phyloP scores from a whole-genome alignment of 2,329 filamentous ascomycete species.

The Alternaria incomplexa region DNA sequence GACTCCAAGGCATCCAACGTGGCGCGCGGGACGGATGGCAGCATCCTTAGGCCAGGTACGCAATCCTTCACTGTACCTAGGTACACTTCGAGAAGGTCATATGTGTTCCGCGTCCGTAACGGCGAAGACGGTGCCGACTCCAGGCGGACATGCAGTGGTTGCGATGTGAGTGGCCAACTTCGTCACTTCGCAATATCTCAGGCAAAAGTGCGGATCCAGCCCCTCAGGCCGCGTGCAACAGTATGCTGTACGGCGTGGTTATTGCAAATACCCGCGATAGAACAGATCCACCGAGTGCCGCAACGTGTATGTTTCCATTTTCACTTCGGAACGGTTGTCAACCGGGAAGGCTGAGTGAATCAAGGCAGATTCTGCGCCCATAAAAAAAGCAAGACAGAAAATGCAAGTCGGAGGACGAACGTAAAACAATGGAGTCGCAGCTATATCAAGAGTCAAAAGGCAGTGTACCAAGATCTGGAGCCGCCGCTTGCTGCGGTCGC shows the following conservation, averaged over 20 bases:
- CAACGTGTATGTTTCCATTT: background rate
- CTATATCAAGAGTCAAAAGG: constrained; percentile 1
- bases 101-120: background rate
- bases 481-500: constrained; percentile 3
- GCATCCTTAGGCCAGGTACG: background rate
- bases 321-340: background rate
- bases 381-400: background rate
- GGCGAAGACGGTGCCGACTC: background rate
- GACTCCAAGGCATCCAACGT: constrained; percentile 11
- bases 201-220: background rate
- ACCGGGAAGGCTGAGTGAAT: background rate
- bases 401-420: background rate
- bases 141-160: background rate
- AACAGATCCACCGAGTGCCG: background rate
- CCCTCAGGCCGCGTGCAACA: too few species aligned
- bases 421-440: background rate
- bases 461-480: constrained; percentile 1
- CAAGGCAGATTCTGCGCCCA: background rate
- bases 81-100: background rate
- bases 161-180: background rate
- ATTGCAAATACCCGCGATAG: background rate
- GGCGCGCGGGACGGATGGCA: constrained; percentile 4
- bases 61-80: background rate
- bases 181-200: background rate
- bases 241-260: background rate